phyloP scores from a whole-genome alignment of 2,329 filamentous ascomycete species.

The Fusarium compactum region DNA sequence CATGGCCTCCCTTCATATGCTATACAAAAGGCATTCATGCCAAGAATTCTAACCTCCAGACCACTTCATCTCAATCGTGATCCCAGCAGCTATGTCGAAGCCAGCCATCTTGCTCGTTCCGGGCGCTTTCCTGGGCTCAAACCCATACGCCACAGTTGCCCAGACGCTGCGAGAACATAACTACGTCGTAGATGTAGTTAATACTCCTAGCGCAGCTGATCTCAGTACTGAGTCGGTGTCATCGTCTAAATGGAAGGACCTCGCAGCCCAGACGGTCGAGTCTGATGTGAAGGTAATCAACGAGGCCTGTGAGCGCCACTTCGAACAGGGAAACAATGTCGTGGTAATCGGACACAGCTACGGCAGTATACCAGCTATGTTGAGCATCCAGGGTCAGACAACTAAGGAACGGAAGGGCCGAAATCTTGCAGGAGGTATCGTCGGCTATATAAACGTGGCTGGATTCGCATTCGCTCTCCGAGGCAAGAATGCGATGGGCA shows the following conservation, averaged over 20 bases:
- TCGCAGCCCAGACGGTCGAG: not conserved
- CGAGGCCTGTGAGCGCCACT: not conserved
- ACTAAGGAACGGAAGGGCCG: not conserved
- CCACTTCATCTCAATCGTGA: not conserved
- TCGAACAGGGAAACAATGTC: not conserved
- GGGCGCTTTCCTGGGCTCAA: not conserved
- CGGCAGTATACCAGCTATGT: constrained; percentile 1
- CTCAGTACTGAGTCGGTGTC: not conserved
- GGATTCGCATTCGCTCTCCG: not conserved
- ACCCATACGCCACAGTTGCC: not conserved
- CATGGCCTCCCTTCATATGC: not conserved
- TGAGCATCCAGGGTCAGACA: not conserved
- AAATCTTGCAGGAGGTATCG: not conserved
- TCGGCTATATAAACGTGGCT: not conserved
- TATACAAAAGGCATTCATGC: not conserved
- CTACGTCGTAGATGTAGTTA: not conserved
- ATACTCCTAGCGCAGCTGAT: not conserved
- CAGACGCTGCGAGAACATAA: not conserved
- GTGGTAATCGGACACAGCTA: not conserved
- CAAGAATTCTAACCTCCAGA: not conserved
- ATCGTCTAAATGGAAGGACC: not conserved
- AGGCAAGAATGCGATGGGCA: constrained; percentile 1
- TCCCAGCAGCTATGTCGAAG: not conserved
- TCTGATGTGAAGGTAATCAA: not conserved
- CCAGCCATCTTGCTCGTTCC: not conserved